A percentile compares a stretch with the other conserved stretches of the same genome.
phyloP scores from a whole-genome alignment of 805 yeast genomes.

The Suhomyces tanzawaensis region DNA sequence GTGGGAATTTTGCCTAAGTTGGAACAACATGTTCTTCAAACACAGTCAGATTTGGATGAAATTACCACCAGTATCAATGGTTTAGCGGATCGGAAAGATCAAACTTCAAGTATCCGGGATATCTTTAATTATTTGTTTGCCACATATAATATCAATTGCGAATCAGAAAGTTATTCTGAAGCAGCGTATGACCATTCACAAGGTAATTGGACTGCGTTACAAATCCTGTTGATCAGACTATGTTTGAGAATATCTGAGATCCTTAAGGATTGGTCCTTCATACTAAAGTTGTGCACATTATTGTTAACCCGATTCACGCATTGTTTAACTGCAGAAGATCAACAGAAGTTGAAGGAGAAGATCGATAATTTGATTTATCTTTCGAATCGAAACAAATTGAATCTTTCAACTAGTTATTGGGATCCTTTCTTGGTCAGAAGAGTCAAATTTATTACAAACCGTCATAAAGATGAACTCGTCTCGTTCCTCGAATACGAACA shows the following conservation, averaged over 20 bases:
- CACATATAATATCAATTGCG: constrained; percentile 51
- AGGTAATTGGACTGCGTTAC: constrained; percentile 53
- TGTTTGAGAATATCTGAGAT: constrained; percentile 54
- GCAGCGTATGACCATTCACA: constrained; percentile 22
- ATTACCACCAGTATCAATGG: not conserved
- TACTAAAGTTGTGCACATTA: constrained; percentile 48
- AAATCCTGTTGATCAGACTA: constrained; percentile 51
- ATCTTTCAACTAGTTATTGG: constrained; percentile 54
- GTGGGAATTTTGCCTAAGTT: constrained; percentile 47
- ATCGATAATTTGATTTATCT: constrained; percentile 21
- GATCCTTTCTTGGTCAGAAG: constrained; percentile 66
- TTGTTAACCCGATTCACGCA: constrained; percentile 56
- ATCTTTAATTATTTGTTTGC: constrained; percentile 49
- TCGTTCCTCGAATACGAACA: constrained; percentile 30
- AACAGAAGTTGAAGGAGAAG: constrained; percentile 39
- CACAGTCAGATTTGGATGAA: constrained; percentile 2
- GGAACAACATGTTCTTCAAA: constrained; percentile 8
- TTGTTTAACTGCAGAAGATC: constrained; percentile 58
- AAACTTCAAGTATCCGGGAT: constrained; percentile 25
- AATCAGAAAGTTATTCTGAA: constrained; percentile 25
- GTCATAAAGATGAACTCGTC: constrained; percentile 38
- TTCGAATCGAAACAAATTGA: constrained; percentile 22
- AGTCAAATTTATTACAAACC: constrained; percentile 31
- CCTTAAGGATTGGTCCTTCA: constrained; percentile 40
- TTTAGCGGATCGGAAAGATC: constrained; percentile 8